Base-by-base conservation (phyloP, 306 rosid genomes). In the Geum urbanum region DNA sequence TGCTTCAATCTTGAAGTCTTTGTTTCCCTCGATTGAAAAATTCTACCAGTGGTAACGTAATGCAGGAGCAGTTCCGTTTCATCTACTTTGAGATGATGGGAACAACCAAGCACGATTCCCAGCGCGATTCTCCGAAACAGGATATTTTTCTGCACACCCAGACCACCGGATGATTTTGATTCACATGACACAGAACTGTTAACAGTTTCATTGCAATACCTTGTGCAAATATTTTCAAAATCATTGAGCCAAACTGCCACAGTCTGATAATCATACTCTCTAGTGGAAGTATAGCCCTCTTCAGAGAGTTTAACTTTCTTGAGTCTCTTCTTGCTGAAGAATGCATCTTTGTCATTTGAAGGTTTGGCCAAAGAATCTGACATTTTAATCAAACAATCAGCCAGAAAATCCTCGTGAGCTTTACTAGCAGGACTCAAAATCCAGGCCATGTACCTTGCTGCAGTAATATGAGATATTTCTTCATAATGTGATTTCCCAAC, bases 391-490 rank as follows among this genome's bases (percentile, higher is more conserved):
- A 77, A 80, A 56, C 40, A 43, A 70, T 74, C 67, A 45, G 77
- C 66, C 40, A 81, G 69, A 22, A 41, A 60, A 67, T 61, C 75
- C 72, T 73, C 73, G 41, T 76, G 51, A 73, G 57, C 55, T 45
- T 43, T 77, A 72, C 68, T 53, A 47, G 43, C 60, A 41, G 77
- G 84, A 59, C 50, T 53, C 54, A 77, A 62, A 51, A 77, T 70
- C 82, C 85, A 81, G n/a, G 82, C 85, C 39, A 77, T 70, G 79
- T 77, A 77, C 74, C 72, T 61, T 49, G 77, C 81, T 46, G 80
- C 82, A 71, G 55, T 15, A 83, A 41, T 16, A 16, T 60, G 67
- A 53, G 62, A 56, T 20, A 16, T 57, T 58, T 74, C 72, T 66
- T 65, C 63, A 15, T 63, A 18, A 66, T 65, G 69, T 41, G 43